phyloP scores from a whole-genome alignment of 2,329 filamentous ascomycete genomes.

The Neonectria neomacrospora region DNA sequence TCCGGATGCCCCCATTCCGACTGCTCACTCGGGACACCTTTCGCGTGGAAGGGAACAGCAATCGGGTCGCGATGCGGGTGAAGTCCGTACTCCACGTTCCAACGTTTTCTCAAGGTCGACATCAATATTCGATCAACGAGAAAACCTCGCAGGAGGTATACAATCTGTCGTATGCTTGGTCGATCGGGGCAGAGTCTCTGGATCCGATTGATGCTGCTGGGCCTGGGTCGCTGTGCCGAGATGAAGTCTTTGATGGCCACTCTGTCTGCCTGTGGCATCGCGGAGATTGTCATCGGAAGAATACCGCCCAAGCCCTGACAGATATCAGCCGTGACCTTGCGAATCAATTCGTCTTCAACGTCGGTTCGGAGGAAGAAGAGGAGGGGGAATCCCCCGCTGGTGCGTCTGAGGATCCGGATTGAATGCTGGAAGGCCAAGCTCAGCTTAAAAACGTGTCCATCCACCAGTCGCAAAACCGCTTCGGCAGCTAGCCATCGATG shows the following conservation, averaged over 20 bases:
- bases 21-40: constrained; percentile 68
- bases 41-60: constrained; percentile 61
- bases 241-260: constrained; percentile 44
- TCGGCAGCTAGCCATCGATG: constrained; percentile 62
- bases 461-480: constrained; percentile 55
- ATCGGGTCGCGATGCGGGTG: constrained; percentile 67
- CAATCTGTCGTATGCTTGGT: constrained; percentile 35
- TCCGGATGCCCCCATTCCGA: constrained; percentile 78
- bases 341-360: constrained; percentile 56
- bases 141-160: constrained; percentile 72
- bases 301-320: constrained; percentile 38
- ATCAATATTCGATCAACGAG: constrained; percentile 69
- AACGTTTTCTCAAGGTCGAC: constrained; percentile 70
- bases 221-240: constrained; percentile 25
- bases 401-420: constrained; percentile 51
- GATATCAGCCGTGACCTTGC: constrained; percentile 36
- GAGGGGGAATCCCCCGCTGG: constrained; percentile 53
- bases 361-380: constrained; percentile 64
- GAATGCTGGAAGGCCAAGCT: constrained; percentile 47
- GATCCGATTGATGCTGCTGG: constrained; percentile 24
- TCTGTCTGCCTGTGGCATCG: constrained; percentile 33
- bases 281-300: constrained; percentile 34
- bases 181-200: constrained; percentile 37
- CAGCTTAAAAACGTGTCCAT: constrained; percentile 52
- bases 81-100: constrained; percentile 74